Evolutionary conservation across 805 yeast genomes (phyloP), one percentile per base, ranked within the genome.

Genomic region (Maudiozyma pseudohumilis): DNA sequence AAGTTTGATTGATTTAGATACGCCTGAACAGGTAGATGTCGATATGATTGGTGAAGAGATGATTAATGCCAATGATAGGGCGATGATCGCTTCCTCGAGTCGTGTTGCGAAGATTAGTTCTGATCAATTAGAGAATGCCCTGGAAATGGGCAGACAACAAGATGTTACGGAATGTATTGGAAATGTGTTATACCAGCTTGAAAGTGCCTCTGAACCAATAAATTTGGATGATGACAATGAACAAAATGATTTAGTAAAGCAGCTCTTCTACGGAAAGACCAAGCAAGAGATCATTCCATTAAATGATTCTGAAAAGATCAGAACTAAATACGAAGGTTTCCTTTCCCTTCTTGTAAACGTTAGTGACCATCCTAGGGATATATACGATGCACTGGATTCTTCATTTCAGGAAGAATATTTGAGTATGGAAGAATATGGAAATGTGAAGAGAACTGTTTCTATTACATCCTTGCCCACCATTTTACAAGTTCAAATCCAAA

Each of bases 101-200:
- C 43, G 53, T 17, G 53, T 55, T 7, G 65, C 63, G 0, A 56
- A 55, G 28, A 58, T 63, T 13, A 59, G 61, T 34, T 61, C 75
- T 4, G 83, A 77, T 43, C 86, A 80, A 50, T 70, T 81, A 60
- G 87, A 76, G 40, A 73, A 78, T 49, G 78, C 92, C 0, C 66
- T 80, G 37, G 88, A 84, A 52, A 67, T 79, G 52, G 95, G 96
- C 2, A 69, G 94, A 46, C 98, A 92, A 56, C 98, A 92, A 57
- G 98, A 92, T 64, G 97, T 92, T 15, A 87, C 96, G 0, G 98
- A 92, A 56, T 89, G 97, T 59, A 87, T 89, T 52, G 94, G 88
- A 39, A 92, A 92, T 56, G 96, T 92, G 6, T 67, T 88, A 11
- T 83, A 80, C 45, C 97, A 89, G 56, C 64, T 92, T 26, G 96